Conservation (phyloP, 768 basidiomycete species). For the Mycena crocata region DNA sequence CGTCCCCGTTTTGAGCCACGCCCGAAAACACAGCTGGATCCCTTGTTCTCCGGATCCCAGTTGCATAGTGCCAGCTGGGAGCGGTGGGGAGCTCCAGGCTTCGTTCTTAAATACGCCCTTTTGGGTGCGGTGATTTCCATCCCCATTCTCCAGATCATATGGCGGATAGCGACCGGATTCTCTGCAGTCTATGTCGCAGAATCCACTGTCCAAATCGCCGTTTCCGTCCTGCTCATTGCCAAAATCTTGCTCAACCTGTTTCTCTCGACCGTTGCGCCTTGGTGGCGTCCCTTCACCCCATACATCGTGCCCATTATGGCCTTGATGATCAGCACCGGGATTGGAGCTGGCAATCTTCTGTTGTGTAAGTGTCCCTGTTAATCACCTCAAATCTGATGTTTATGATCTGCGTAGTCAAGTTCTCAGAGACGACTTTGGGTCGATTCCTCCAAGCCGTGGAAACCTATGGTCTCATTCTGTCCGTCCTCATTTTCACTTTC, state of each 20-base stretch:
- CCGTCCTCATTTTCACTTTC: conserved; percentile 62
- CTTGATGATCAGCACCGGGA: conserved; percentile 60
- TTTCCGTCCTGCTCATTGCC: conserved; percentile 69
- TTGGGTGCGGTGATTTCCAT: conserved; percentile 59
- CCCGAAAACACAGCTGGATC: conserved; percentile 23
- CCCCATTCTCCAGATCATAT: conserved; percentile 70
- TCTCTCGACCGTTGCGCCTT: conserved; percentile 52
- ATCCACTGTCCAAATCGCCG: conserved; percentile 65
- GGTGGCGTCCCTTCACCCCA: conserved; percentile 56
- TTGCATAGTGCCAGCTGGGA: conserved; percentile 73
- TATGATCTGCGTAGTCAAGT: conserved; percentile 58
- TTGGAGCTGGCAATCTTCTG: conserved; percentile 68
- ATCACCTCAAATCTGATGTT: conserved; percentile 5
- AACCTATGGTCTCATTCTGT: conserved; percentile 71
- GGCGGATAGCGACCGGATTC: conserved; percentile 61
- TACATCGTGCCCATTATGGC: conserved; percentile 65
- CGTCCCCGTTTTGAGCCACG: conserved; percentile 61
- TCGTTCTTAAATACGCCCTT: conserved; percentile 62
- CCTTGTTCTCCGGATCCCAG: conserved; percentile 34
- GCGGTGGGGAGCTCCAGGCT: conserved; percentile 70
- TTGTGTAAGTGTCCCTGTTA: conserved; percentile 58
- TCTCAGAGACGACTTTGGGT: conserved; percentile 78
- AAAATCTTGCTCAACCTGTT: conserved; percentile 71
- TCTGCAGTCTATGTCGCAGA: conserved; percentile 68
- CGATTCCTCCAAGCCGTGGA: conserved; percentile 74